A percentile compares a stretch with the other conserved stretches of the same genome.
phyloP scores from a whole-genome alignment of 805 yeast species.

The Myxozyma udenii region DNA sequence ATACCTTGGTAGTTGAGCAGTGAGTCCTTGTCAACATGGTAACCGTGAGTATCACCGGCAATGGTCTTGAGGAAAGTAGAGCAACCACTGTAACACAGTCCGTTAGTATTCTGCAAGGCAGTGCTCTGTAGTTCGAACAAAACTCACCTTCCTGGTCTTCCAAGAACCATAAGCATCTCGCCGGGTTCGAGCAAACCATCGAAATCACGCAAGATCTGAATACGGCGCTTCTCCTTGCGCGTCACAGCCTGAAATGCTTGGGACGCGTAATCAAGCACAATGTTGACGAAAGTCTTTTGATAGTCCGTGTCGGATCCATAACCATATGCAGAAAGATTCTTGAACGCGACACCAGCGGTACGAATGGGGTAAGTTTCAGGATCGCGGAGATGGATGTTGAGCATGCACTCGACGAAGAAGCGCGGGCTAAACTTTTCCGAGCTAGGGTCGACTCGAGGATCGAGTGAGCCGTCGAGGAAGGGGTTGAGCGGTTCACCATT shows the following conservation, averaged over 20 bases:
- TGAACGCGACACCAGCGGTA: slow-evolving; percentile 60
- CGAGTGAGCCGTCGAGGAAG: slow-evolving; percentile 32
- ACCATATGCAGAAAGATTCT: slow-evolving; percentile 61
- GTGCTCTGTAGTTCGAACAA: slow-evolving; percentile 20
- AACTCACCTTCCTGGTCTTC: slow-evolving; percentile 59
- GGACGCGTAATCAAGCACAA: slow-evolving; percentile 35
- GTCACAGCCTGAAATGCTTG: slow-evolving; percentile 36
- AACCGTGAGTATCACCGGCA: slow-evolving; percentile 57
- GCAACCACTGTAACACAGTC: slow-evolving; percentile 50
- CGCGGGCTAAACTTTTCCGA: slow-evolving; percentile 53
- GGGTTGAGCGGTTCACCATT: slow-evolving; percentile 13
- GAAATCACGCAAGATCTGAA: slow-evolving; percentile 45
- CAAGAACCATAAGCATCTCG: slow-evolving; percentile 67
- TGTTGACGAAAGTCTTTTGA: slow-evolving; percentile 58
- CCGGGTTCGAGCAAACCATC: slow-evolving; percentile 62
- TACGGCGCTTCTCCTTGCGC: slow-evolving; percentile 29
- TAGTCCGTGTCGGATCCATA: slow-evolving; percentile 62
- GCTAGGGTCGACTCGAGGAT: slow-evolving; percentile 57
- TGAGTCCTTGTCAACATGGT: slow-evolving; percentile 46
- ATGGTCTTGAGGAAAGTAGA: slow-evolving; percentile 58
- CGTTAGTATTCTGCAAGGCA: neutral
- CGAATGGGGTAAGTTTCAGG: slow-evolving; percentile 59
- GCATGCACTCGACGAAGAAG: slow-evolving; percentile 63
- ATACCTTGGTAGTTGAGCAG: slow-evolving; percentile 43
- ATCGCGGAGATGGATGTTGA: slow-evolving; percentile 50